Conservation (phyloP, 768 basidiomycete species). For the Lyophyllum decastes region DNA sequence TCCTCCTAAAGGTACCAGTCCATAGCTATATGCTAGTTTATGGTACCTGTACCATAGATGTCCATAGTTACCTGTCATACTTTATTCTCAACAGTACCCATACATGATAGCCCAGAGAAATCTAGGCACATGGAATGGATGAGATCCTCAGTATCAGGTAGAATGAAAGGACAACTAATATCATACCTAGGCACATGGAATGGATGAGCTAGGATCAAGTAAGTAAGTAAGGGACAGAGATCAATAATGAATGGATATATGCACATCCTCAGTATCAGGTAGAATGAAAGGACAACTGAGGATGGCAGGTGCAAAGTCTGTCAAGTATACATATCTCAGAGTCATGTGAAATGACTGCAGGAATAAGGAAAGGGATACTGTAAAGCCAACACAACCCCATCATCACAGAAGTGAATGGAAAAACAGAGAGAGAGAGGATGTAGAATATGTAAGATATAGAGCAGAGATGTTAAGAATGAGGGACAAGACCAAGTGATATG, state of each 20-base stretch:
- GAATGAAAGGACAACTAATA: neutral
- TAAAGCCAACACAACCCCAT: neutral
- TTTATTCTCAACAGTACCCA: too few species aligned
- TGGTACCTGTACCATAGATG: too few species aligned
- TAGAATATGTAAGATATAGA: neutral
- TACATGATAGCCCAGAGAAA: neutral
- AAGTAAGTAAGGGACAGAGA: neutral
- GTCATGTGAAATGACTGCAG: neutral
- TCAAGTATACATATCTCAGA: neutral
- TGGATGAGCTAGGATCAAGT: too few species aligned
- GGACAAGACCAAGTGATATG: constrained; percentile 10
- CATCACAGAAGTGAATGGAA: neutral
- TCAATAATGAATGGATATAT: neutral
- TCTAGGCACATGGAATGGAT: neutral
- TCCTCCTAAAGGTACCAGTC: too few species aligned
- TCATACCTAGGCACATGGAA: neutral
- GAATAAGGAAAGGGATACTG: neutral
- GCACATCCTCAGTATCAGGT: neutral
- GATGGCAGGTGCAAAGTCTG: neutral
- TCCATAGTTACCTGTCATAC: too few species aligned
- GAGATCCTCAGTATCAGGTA: neutral
- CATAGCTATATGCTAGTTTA: too few species aligned
- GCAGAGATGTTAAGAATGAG: neutral
- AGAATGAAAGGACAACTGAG: neutral
- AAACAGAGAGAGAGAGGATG: neutral